phyloP scores from a whole-genome alignment of 257 asterid genomes.

The Lycium ferocissimum region DNA sequence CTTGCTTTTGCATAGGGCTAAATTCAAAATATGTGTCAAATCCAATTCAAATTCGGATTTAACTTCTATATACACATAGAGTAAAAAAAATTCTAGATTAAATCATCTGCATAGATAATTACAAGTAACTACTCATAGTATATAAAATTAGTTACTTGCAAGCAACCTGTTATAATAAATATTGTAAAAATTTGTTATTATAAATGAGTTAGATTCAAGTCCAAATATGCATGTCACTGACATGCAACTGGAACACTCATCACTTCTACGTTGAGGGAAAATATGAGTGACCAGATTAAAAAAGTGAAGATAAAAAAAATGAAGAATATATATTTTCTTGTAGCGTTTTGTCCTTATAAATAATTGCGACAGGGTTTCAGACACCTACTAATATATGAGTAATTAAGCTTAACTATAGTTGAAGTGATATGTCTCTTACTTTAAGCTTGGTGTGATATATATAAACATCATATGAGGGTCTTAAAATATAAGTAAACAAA shows the following conservation, averaged over 20 bases:
- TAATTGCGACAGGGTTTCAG: too few relatives aligned
- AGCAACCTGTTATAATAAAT: background rate
- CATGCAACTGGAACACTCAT: background rate
- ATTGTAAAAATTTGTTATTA: background rate
- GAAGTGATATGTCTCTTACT: too few relatives aligned
- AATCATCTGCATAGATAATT: background rate
- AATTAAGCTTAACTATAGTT: too few relatives aligned
- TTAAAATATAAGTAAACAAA: too few relatives aligned
- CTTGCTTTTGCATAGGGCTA: background rate
- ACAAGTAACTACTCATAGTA: background rate
- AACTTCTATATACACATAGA: background rate
- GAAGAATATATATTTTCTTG: constrained; percentile 6
- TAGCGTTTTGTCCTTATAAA: background rate
- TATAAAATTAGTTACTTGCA: background rate
- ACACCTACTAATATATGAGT: too few relatives aligned
- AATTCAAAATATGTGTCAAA: background rate
- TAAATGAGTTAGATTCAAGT: background rate
- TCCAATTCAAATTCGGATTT: background rate
- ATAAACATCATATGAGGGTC: too few relatives aligned
- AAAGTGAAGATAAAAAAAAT: background rate
- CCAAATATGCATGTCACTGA: background rate
- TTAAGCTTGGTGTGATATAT: too few relatives aligned
- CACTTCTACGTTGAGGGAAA: background rate
- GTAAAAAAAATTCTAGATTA: background rate
- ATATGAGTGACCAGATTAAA: background rate